Evolutionary conservation across 345 rosid genomes (phyloP).

Genomic region (Lepidium aucheri): DNA sequence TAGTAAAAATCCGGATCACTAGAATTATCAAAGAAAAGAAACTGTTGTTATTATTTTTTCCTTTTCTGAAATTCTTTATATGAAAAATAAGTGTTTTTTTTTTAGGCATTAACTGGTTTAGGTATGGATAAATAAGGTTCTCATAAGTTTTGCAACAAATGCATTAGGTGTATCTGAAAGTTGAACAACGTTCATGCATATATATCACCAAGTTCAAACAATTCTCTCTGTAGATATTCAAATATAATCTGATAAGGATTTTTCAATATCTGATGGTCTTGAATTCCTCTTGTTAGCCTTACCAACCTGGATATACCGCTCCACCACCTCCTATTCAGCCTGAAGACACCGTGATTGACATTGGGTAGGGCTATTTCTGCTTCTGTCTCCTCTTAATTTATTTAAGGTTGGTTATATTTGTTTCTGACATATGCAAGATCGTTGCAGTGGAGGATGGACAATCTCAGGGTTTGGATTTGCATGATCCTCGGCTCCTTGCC

Average conservation of each 20-base stretch:
- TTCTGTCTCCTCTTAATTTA: neutral
- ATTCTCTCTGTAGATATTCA: neutral
- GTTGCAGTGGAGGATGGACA: slow-evolving; percentile 83
- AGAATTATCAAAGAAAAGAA: no score
- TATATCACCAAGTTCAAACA: neutral
- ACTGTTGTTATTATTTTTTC: no score
- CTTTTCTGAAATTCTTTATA: no score
- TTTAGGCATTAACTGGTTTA: no score
- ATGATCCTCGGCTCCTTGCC: slow-evolving; percentile 78
- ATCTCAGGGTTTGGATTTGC: slow-evolving; percentile 77
- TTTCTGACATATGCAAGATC: neutral
- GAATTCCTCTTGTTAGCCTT: slow-evolving; percentile 39
- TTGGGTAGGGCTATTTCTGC: slow-evolving; percentile 40
- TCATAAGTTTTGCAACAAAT: neutral
- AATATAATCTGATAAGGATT: neutral
- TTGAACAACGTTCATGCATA: neutral
- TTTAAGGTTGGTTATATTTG: neutral
- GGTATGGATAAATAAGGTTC: neutral
- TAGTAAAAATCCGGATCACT: no score
- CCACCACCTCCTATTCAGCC: slow-evolving; percentile 48
- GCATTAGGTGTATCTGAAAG: neutral
- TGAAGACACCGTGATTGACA: slow-evolving; percentile 75
- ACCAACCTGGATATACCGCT: slow-evolving; percentile 72
- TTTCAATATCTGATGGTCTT: neutral
- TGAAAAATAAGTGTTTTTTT: neutral